Evolutionary conservation across 2,329 filamentous ascomycete genomes (phyloP).

Genomic region (Colletotrichum tabaci): DNA sequence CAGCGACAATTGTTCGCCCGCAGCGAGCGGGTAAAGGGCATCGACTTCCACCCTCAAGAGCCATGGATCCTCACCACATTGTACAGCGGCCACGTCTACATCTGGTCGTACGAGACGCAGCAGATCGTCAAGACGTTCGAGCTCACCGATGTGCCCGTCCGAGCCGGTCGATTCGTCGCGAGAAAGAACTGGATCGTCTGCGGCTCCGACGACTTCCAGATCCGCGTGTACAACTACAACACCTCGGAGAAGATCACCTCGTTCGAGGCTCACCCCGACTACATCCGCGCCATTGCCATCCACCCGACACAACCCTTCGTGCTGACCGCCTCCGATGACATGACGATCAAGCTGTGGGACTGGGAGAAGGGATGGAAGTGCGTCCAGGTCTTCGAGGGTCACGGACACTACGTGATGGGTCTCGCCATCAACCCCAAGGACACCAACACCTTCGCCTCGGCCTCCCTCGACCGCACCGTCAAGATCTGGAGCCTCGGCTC

Average conservation of each 20-base stretch:
- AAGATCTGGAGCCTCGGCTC: constrained; percentile 98
- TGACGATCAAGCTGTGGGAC: constrained; percentile 99
- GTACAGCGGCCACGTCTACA: constrained; percentile 96
- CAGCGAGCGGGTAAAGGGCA: constrained; percentile 96
- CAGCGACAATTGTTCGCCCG: constrained; percentile 74
- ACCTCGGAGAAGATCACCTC: constrained; percentile 98
- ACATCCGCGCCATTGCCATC: constrained; percentile 96
- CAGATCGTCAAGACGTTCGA: constrained; percentile 99
- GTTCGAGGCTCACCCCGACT: constrained; percentile 98
- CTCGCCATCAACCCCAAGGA: constrained; percentile 98
- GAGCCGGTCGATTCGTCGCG: constrained; percentile 95
- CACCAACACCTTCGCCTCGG: constrained; percentile 91
- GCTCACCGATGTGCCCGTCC: constrained; percentile 96
- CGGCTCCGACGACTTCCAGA: constrained; percentile 86
- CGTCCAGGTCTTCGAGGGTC: constrained; percentile 95
- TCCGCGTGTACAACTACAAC: constrained; percentile 98
- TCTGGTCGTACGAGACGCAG: constrained; percentile 98
- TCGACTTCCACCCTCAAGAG: constrained; percentile 97
- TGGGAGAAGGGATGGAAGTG: constrained; percentile 99
- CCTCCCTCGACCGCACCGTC: constrained; percentile 95
- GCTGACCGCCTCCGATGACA: constrained; percentile 95
- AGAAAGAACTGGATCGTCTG: constrained; percentile 99
- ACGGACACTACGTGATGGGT: constrained; percentile 97
- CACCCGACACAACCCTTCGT: constrained; percentile 97
- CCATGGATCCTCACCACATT: constrained; percentile 97